These are phyloP conservation scores for Xylaria sp. DNA, from an alignment of 495 filamentous ascomycete species.

Conservation along the genomic window DNA sequence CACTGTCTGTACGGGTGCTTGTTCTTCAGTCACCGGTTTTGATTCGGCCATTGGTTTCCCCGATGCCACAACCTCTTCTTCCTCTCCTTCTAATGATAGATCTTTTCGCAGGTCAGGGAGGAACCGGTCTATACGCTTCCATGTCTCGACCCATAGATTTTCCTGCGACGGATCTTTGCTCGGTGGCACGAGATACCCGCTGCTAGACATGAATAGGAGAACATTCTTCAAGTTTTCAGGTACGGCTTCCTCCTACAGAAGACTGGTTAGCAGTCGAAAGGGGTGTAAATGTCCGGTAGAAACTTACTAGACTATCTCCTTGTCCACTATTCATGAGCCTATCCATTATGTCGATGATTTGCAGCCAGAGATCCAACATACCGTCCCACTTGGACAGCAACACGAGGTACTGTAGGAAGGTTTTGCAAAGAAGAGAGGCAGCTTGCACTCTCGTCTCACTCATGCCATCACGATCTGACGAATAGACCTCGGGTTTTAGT, in stretches of 20 bases:
- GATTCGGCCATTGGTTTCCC: constrained; percentile 55
- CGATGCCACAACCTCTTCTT: neutral
- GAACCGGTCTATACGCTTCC: constrained; percentile 89
- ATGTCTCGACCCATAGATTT: constrained; percentile 79
- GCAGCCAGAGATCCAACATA: constrained; percentile 93
- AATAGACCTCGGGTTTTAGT: constrained; percentile 94
- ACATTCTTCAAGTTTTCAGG: constrained; percentile 97
- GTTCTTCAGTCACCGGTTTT: constrained; percentile 46
- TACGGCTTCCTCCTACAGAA: constrained; percentile 83
- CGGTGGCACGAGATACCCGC: constrained; percentile 81
- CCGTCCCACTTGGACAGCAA: constrained; percentile 83
- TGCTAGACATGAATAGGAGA: constrained; percentile 91
- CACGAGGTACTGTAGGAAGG: constrained; percentile 93
- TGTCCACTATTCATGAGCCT: constrained; percentile 96
- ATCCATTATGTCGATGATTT: constrained; percentile 94
- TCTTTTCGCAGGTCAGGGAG: constrained; percentile 73
- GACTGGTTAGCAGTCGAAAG: constrained; percentile 30
- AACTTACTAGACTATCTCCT: constrained; percentile 82
- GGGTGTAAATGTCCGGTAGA: neutral
- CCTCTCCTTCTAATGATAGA: constrained; percentile 52
- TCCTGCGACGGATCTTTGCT: constrained; percentile 64
- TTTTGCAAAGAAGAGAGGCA: constrained; percentile 89
- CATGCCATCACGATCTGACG: constrained; percentile 92
- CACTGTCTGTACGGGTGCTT: constrained; percentile 16
- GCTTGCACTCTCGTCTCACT: constrained; percentile 92